phyloP scores from a whole-genome alignment of 2,329 filamentous ascomycete genomes.

The Penicillium sp. region DNA sequence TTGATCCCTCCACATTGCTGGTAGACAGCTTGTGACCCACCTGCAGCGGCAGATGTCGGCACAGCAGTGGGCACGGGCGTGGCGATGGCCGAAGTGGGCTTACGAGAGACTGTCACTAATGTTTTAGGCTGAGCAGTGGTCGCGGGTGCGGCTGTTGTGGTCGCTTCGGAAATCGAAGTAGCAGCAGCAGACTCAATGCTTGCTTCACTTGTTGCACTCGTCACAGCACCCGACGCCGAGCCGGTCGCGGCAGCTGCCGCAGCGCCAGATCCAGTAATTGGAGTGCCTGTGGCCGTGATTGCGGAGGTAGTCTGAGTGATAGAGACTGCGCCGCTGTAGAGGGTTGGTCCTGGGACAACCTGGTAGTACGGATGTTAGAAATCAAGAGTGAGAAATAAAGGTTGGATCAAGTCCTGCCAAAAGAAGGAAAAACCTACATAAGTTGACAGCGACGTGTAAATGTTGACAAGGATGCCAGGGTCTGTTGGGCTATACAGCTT shows the following conservation, averaged over 20 bases:
- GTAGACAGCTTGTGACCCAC: slow-evolving; percentile 18
- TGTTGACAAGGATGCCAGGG: slow-evolving; percentile 59
- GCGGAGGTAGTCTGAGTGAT: slow-evolving; percentile 16
- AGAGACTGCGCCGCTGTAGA: slow-evolving; percentile 22
- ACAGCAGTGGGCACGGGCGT: background rate
- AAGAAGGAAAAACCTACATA: slow-evolving; percentile 46
- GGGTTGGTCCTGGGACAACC: slow-evolving; percentile 51
- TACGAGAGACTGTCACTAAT: background rate
- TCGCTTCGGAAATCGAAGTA: background rate
- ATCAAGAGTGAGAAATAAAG: slow-evolving; percentile 37
- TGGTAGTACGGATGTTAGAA: background rate
- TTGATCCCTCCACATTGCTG: slow-evolving; percentile 19
- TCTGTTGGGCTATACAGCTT: slow-evolving; percentile 58
- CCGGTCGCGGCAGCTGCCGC: background rate
- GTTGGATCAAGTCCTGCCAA: background rate
- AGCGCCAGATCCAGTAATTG: slow-evolving; percentile 11
- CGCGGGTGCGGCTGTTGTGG: background rate
- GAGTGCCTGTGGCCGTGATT: slow-evolving; percentile 20
- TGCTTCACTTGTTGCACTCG: background rate
- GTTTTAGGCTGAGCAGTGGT: background rate
- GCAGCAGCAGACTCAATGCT: background rate
- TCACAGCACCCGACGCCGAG: background rate
- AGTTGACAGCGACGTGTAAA: slow-evolving; percentile 51
- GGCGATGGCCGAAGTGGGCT: background rate
- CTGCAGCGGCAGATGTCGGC: background rate